Evolutionary conservation across 2,329 filamentous ascomycete species (phyloP), one percentile per base, ranked within the genome.

Genomic region (Malbranchea zuffiana): DNA sequence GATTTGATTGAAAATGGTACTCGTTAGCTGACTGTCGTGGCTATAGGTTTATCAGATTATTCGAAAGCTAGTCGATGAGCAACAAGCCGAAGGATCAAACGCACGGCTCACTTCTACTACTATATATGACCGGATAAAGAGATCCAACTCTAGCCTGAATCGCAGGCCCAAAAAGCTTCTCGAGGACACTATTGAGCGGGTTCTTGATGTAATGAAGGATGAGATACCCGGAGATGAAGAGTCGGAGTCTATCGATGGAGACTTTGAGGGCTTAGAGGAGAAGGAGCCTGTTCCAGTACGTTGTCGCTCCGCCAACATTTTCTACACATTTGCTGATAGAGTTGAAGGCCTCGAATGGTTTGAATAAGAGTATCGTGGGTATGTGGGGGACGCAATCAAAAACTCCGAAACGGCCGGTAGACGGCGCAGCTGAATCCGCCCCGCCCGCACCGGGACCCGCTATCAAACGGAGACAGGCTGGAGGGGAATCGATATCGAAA

Each of bases 131-230:
- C 75, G 74, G 41, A 85, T 96, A 44, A 83, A 86, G 49, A 65
- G 68, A 34, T 94, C 86, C 10, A 95, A 95, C 56, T 93, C 86
- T 0, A 86, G 81, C 36, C 62, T 96, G 15, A 84, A 82, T 44
- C 71, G 90, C 15, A 77, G 82, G 47, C 85, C 84, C 25, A 93
- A 90, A 58, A 79, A 78, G 43, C 68, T 80, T 0, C 63, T 96
- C 1, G 83, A 94, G 56, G 82, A 90, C 45, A 80, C 82, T 23
- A 84, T 96, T 45, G 85, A 93, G 44, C 71, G 84, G 5, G 84
- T 87, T 0, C 63, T 95, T 11, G 73, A 78, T 5, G 75, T 85
- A 12, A 66, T 88, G 4, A 80, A 78, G 38, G 65, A 69, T 46
- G 75, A 83, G 47, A 72, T 78, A 42, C 57, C 66, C 10, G 70